These are phyloP conservation scores for Anthracocystis panici-leucophaei DNA, from an alignment of 1,284 basidiomycete genomes.

Conservation along the genomic window DNA sequence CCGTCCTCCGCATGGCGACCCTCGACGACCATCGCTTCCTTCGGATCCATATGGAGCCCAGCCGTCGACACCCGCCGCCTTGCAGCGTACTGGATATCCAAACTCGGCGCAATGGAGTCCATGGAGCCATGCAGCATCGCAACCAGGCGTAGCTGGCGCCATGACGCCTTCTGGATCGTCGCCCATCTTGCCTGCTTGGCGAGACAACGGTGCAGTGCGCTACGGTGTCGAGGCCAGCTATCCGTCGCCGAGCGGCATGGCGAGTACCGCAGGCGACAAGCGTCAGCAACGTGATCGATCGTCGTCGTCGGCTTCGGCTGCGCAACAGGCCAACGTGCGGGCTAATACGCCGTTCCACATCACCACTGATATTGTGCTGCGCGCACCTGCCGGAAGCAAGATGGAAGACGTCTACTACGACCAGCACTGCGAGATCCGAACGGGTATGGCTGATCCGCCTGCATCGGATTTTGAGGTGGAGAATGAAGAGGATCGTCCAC, in stretches of 20 bases:
- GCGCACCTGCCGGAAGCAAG: constrained; percentile 49
- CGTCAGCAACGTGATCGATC: constrained; percentile 46
- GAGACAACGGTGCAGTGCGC: constrained; percentile 27
- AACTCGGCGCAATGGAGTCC: constrained; percentile 32
- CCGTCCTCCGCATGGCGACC: constrained; percentile 33
- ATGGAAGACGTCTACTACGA: constrained; percentile 59
- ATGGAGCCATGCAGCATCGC: constrained; percentile 22
- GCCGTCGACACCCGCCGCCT: constrained; percentile 20
- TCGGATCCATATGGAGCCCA: constrained; percentile 28
- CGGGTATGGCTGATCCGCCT: constrained; percentile 47
- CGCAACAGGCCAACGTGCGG: constrained; percentile 40
- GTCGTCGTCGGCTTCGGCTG: constrained; percentile 33
- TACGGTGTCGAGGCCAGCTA: constrained; percentile 35
- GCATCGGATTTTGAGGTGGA: constrained; percentile 47
- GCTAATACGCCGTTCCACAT: constrained; percentile 53
- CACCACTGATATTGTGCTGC: constrained; percentile 56
- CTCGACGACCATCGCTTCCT: constrained; percentile 44
- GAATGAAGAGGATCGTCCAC: constrained; percentile 51
- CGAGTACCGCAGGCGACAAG: constrained; percentile 31
- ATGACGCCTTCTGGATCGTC: constrained; percentile 26
- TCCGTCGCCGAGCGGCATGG: constrained; percentile 34
- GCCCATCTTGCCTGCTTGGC: constrained; percentile 34
- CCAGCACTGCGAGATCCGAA: constrained; percentile 50
- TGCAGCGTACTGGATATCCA: constrained; percentile 20
- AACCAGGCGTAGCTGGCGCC: constrained; percentile 23